A percentile compares a stretch with the other conserved stretches of the same genome.
Evolutionary conservation across 495 filamentous ascomycete species (phyloP).

Genomic region (Neurospora tetraspora): DNA sequence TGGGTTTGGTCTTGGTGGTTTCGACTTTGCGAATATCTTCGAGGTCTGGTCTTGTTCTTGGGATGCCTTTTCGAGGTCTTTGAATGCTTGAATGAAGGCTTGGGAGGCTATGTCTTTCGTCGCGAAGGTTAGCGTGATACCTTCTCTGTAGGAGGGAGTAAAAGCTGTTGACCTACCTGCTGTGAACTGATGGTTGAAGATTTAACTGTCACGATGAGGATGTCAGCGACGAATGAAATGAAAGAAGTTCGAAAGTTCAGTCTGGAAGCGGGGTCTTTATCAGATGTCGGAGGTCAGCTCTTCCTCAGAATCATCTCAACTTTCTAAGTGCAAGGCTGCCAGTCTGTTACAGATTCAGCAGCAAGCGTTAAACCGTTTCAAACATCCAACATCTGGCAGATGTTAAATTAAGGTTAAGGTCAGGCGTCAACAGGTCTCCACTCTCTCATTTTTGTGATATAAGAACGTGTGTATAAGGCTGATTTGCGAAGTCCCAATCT

Average conservation of each 20-base stretch:
- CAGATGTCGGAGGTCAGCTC: background rate
- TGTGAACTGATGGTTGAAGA: background rate
- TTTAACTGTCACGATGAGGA: background rate
- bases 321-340: background rate
- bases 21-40: background rate
- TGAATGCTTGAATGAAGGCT: background rate
- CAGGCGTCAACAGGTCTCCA: background rate
- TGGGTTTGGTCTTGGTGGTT: background rate
- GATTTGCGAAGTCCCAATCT: background rate
- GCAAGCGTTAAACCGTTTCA: background rate
- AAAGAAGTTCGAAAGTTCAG: background rate
- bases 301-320: background rate
- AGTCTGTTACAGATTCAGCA: background rate
- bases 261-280: background rate
- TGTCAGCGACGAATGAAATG: background rate
- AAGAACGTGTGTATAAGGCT: background rate
- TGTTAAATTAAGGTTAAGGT: background rate
- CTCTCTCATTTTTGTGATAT: background rate
- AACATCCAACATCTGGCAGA: background rate
- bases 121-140: background rate
- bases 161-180: background rate
- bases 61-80: background rate
- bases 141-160: background rate
- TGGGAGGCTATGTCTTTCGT: background rate
- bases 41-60: background rate